Evolutionary conservation across 2,329 filamentous ascomycete species (phyloP).

Genomic region (Diplodia sapinea): DNA sequence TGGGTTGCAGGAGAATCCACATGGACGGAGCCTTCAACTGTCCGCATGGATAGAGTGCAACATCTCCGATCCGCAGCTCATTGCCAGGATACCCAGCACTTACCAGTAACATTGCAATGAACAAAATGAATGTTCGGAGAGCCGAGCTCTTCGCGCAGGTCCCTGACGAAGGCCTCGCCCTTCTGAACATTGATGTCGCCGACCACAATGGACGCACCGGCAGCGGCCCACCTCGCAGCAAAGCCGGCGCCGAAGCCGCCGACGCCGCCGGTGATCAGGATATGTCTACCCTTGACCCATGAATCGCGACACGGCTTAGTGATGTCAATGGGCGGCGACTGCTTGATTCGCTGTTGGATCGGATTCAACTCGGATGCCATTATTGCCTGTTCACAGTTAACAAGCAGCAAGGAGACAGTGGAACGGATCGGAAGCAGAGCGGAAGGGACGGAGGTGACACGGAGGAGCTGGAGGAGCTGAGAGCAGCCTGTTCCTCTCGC

Average conservation of each 20-base stretch:
- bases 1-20: background rate
- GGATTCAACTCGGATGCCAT: slow-evolving; percentile 35
- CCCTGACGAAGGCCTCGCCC: slow-evolving; percentile 60
- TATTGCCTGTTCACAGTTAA: slow-evolving; percentile 31
- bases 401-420: background rate
- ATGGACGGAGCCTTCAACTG: background rate
- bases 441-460: slow-evolving; percentile 6
- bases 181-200: slow-evolving; percentile 65
- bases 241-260: slow-evolving; percentile 50
- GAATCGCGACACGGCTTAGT: slow-evolving; percentile 43
- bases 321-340: slow-evolving; percentile 49
- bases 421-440: slow-evolving; percentile 5
- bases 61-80: background rate
- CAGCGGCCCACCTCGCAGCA: slow-evolving; percentile 45
- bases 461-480: background rate
- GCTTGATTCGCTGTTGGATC: slow-evolving; percentile 36
- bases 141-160: slow-evolving; percentile 34
- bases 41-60: background rate
- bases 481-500: slow-evolving; percentile 10
- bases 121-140: slow-evolving; percentile 60
- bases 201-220: slow-evolving; percentile 64
- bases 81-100: background rate
- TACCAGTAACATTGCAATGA: slow-evolving; percentile 65
- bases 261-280: slow-evolving; percentile 49
- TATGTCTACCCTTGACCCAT: slow-evolving; percentile 48